Evolutionary conservation across 495 filamentous ascomycete genomes (phyloP).

Genomic region (Arthonia radiata): DNA sequence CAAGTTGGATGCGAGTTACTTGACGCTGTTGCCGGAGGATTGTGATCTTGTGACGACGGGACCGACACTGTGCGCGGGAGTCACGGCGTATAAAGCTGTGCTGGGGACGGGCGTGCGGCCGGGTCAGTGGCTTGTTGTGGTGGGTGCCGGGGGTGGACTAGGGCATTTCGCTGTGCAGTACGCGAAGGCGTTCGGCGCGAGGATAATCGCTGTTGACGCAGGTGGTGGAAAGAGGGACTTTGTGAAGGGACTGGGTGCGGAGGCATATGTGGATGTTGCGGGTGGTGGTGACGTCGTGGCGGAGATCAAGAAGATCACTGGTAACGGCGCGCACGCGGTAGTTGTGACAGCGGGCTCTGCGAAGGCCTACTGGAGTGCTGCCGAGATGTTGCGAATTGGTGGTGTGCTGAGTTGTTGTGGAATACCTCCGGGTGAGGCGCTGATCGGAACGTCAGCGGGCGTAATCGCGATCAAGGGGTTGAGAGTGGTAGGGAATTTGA

Average conservation of each 20-base stretch:
- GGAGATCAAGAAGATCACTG: conserved; percentile 18
- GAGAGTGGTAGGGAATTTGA: conserved; percentile 20
- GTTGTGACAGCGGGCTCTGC: conserved; percentile 21
- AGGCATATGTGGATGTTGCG: conserved; percentile 21
- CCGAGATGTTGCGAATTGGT: conserved; percentile 25
- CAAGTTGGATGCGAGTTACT: conserved; percentile 20
- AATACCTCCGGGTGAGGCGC: conserved; percentile 19
- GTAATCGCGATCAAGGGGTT: conserved; percentile 26
- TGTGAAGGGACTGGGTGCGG: conserved; percentile 17
- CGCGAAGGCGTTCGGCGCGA: conserved; percentile 18
- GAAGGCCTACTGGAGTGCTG: conserved; percentile 21
- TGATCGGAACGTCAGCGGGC: conserved; percentile 20
- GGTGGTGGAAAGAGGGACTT: conserved; percentile 19
- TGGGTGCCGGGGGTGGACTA: conserved; percentile 25
- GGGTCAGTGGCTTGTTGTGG: conserved; percentile 22
- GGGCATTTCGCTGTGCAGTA: conserved; percentile 27
- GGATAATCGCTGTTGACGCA: conserved; percentile 22
- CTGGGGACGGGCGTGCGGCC: conserved; percentile 16
- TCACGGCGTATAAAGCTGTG: conserved; percentile 17
- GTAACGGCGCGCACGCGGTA: conserved; percentile 19
- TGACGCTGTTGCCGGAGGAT: conserved; percentile 21
- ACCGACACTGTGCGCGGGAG: conserved; percentile 21
- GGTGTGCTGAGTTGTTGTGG: conserved; percentile 24
- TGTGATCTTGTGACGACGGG: conserved; percentile 19
- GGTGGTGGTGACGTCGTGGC: conserved; percentile 13